Percentiles rank a stretch among this genome's conserved stretches.
Conservation (phyloP, 2,329 filamentous ascomycete genomes). For the Stagonosporopsis chrysanthemi region DNA sequence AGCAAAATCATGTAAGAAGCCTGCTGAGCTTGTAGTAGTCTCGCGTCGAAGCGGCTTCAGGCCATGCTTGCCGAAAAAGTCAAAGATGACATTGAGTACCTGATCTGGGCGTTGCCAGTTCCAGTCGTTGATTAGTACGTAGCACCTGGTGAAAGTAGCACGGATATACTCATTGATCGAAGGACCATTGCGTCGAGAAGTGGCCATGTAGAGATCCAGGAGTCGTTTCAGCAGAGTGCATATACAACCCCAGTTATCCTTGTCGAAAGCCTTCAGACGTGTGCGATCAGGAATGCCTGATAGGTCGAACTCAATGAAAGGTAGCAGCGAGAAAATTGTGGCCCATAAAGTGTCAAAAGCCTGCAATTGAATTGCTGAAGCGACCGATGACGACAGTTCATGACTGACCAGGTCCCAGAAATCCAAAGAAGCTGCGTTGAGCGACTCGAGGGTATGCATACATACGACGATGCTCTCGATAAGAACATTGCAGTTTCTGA, state of each 20-base stretch:
- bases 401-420: slow-evolving; percentile 57
- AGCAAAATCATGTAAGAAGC: slow-evolving; percentile 61
- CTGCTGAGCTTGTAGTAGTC: slow-evolving; percentile 59
- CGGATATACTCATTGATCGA: slow-evolving; percentile 65
- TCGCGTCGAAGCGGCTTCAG: slow-evolving; percentile 63
- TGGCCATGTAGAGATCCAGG: slow-evolving; percentile 57
- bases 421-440: slow-evolving; percentile 35
- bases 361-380: slow-evolving; percentile 34
- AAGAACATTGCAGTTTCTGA: slow-evolving; percentile 53
- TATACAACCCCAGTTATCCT: slow-evolving; percentile 61
- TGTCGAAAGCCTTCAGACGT: slow-evolving; percentile 48
- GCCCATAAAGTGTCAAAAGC: slow-evolving; percentile 51
- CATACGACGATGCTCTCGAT: slow-evolving; percentile 59
- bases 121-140: slow-evolving; percentile 62
- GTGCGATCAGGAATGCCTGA: slow-evolving; percentile 56
- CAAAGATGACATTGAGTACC: slow-evolving; percentile 62
- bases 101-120: slow-evolving; percentile 64
- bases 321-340: slow-evolving; percentile 61
- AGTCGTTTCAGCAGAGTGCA: slow-evolving; percentile 56
- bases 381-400: slow-evolving; percentile 34
- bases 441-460: slow-evolving; percentile 52
- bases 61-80: slow-evolving; percentile 65
- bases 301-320: slow-evolving; percentile 61
- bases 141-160: slow-evolving; percentile 60
- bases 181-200: slow-evolving; percentile 47